A percentile compares a stretch with the other conserved stretches of the same genome.
These are phyloP conservation scores for Pichia rugopelliculosa DNA, from an alignment of 805 yeast genomes.

Conservation along the genomic window DNA sequence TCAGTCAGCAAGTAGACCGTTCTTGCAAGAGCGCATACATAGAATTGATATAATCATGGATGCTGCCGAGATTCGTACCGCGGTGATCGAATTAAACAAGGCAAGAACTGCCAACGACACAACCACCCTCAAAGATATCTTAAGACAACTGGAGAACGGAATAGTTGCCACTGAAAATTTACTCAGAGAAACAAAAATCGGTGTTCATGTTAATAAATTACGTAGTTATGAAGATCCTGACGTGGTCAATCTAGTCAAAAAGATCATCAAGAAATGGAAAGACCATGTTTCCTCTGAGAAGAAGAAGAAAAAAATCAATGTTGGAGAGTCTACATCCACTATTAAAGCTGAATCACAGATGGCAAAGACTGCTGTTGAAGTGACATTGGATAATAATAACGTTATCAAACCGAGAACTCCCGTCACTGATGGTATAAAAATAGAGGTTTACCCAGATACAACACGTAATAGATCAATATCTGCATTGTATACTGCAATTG, in stretches of 20 bases:
- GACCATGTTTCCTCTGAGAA: slow-evolving; percentile 74
- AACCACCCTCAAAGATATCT: slow-evolving; percentile 56
- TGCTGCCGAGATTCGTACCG: slow-evolving; percentile 59
- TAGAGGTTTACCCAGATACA: slow-evolving; percentile 61
- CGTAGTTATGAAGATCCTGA: slow-evolving; percentile 63
- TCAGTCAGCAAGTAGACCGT: too few species aligned
- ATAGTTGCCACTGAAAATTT: slow-evolving; percentile 80
- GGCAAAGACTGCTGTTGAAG: not conserved
- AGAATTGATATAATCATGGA: too few species aligned
- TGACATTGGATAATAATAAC: not conserved
- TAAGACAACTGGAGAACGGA: slow-evolving; percentile 58
- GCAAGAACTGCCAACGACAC: slow-evolving; percentile 41
- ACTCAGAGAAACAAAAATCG: slow-evolving; percentile 91
- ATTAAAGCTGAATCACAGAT: not conserved
- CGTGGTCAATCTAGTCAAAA: slow-evolving; percentile 64
- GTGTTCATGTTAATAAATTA: slow-evolving; percentile 88
- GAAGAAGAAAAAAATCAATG: slow-evolving; percentile 17
- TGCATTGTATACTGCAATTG: slow-evolving; percentile 84
- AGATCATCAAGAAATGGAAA: slow-evolving; percentile 82
- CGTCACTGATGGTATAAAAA: slow-evolving; percentile 70
- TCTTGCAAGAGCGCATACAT: too few species aligned
- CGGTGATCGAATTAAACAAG: slow-evolving; percentile 69
- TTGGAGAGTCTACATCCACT: not conserved
- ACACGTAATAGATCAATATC: slow-evolving; percentile 79
- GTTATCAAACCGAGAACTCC: slow-evolving; percentile 54